Evolutionary conservation across 108 stramenopile species (phyloP), one percentile per base, ranked within the genome.

Genomic region (Pseudonitzschia multistriata): DNA sequence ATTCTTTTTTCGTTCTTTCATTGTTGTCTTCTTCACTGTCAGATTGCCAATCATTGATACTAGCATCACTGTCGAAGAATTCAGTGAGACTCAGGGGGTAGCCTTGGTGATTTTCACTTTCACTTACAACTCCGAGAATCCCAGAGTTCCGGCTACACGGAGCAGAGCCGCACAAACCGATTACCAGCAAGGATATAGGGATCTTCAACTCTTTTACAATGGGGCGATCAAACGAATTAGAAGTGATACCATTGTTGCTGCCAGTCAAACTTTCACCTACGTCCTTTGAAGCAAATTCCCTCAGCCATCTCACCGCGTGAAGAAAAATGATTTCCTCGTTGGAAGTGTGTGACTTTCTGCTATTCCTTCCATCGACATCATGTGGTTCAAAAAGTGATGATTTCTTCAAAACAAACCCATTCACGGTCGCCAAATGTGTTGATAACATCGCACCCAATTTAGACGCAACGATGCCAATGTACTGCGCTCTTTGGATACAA

Each of bases 11-110:
- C 37, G 27, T 17, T 19, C 56, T 49, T 15, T 36, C 22, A 64
- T 37, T 36, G 21, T 53, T 36, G 28, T 65, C 70, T 48, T 73
- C 65, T 14, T 68, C 74, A 33, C 77, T 79, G 33, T 78, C 69
- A 10, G 73, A 80, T 29, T 65, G 66, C 28, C 56, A 75, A 27
- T 78, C 81, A 59, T 87, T 83, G 2, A 74, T 78, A 64, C 91
- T 91, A 49, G 70, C 83, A 67, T 95, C 94, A 10, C 88, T 85
- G 67, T 92, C 91, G 45, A 80, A 86, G 60, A 81, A 92, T 59
- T 86, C 87, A 0, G 78, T 73, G 14, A 87, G 66, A 25, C 72
- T 55, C 4, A 81, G 30, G 1, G 35, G 52, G 56, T 67, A 70
- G n/a, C 54, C 60, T 25, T 40, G 21, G 3, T 49, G 19, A 21